Percentiles rank a stretch among this genome's conserved stretches.
phyloP scores from a whole-genome alignment of 2,329 filamentous ascomycete species.

The Alternaria triticina region DNA sequence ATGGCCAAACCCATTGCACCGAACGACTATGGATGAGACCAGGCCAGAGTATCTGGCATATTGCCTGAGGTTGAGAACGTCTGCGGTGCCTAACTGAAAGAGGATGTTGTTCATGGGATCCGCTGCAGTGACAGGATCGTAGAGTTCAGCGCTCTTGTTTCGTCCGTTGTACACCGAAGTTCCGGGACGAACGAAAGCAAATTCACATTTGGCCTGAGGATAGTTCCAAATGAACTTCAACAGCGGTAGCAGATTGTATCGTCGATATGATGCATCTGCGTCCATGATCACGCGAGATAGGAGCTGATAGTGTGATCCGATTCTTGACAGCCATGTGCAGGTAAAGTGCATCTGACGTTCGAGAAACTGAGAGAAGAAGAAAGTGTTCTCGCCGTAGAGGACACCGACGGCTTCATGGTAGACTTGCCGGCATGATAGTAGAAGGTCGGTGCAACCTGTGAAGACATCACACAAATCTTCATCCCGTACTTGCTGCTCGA shows the following conservation, averaged over 20 bases:
- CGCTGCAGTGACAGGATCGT: background rate
- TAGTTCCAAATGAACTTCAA: background rate
- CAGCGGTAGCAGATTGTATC: background rate
- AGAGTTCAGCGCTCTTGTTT: too few species aligned
- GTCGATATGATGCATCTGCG: background rate
- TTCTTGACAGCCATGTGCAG: background rate
- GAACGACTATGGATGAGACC: background rate
- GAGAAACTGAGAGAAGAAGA: background rate
- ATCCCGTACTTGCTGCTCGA: background rate
- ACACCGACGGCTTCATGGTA: background rate
- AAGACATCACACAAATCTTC: background rate
- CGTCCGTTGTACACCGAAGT: rapidly evolving
- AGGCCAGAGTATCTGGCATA: background rate
- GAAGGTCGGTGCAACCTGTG: background rate
- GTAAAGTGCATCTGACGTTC: background rate
- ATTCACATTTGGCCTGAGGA: background rate
- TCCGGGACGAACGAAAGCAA: background rate
- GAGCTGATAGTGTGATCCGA: background rate
- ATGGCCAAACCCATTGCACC: rapidly evolving
- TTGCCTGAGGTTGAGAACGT: background rate
- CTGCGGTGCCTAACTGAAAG: background rate
- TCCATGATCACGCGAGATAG: background rate
- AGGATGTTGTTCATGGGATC: background rate
- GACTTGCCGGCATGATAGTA: background rate
- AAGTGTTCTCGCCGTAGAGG: background rate